phyloP scores from a whole-genome alignment of 2,329 filamentous ascomycete species.

The Fulvia fulva region DNA sequence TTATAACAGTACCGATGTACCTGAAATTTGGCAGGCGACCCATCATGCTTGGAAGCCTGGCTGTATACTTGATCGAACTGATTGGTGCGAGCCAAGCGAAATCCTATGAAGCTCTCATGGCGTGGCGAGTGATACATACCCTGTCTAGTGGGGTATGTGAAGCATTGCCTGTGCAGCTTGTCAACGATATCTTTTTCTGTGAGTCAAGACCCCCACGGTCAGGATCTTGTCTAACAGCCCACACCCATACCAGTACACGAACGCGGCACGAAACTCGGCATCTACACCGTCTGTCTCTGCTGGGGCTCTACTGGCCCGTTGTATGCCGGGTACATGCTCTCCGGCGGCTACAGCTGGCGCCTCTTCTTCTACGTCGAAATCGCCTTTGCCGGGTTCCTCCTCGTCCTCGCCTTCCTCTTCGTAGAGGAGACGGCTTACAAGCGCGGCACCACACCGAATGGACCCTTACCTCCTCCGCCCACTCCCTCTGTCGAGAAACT shows the following conservation, averaged over 20 bases:
- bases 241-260: slow-evolving; percentile 36
- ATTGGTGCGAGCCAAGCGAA: slow-evolving; percentile 42
- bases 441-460: slow-evolving; percentile 11
- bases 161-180: slow-evolving; percentile 45
- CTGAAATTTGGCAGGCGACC: slow-evolving; percentile 47
- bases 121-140: slow-evolving; percentile 40
- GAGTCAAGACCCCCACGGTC: not conserved
- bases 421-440: slow-evolving; percentile 58
- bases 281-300: slow-evolving; percentile 58
- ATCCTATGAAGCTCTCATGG: slow-evolving; percentile 42
- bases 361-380: slow-evolving; percentile 60
- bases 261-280: slow-evolving; percentile 51
- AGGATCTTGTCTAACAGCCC: not conserved
- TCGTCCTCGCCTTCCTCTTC: slow-evolving; percentile 53
- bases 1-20: slow-evolving; percentile 56
- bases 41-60: slow-evolving; percentile 41
- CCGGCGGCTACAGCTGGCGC: slow-evolving; percentile 53
- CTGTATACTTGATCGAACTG: slow-evolving; percentile 41
- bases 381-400: slow-evolving; percentile 47
- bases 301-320: slow-evolving; percentile 54
- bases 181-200: slow-evolving; percentile 47
- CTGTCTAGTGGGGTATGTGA: slow-evolving; percentile 46
- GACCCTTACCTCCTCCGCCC: not conserved
- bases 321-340: slow-evolving; percentile 59
- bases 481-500: not conserved